These are phyloP conservation scores for Acorus gramineus DNA, from an alignment of 106 monocot genomes.

Conservation along the genomic window DNA sequence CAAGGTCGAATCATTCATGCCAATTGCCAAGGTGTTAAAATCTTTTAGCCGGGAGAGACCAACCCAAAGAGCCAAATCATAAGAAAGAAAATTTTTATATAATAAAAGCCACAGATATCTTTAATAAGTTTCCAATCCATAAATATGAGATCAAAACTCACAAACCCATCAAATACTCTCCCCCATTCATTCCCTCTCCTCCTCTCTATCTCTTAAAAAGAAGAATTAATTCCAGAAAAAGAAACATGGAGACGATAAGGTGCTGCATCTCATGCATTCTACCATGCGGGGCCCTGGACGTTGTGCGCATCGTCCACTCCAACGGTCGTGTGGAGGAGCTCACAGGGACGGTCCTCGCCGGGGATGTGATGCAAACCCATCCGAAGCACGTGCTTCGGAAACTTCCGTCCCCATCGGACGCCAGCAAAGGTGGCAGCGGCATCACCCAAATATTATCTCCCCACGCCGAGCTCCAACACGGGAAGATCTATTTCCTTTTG, in stretches of 20 bases:
- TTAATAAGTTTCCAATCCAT: no score
- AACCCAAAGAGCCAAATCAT: no score
- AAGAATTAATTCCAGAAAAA: no score
- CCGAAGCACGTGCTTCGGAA: constrained; percentile 82
- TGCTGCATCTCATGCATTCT: constrained; percentile 98
- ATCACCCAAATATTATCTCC: constrained; percentile 33
- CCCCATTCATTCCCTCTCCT: no score
- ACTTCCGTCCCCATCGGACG: constrained; percentile 32
- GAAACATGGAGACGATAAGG: constrained; percentile 39
- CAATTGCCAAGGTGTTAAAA: no score
- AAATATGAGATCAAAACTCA: no score
- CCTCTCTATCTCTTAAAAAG: no score
- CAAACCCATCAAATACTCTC: no score
- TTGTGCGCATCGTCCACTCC: constrained; percentile 78
- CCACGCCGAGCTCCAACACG: constrained; percentile 65
- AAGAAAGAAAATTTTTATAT: no score
- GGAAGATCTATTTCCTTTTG: constrained; percentile 86
- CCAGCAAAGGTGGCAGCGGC: constrained; percentile 12
- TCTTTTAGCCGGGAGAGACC: no score
- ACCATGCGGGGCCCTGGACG: constrained; percentile 89
- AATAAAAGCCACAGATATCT: no score
- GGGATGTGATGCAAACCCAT: constrained; percentile 57
- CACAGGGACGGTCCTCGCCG: constrained; percentile 38
- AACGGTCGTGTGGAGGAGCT: constrained; percentile 91
- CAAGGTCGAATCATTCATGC: no score